phyloP scores from a whole-genome alignment of 768 basidiomycete genomes.

The Amanita exitialis region DNA sequence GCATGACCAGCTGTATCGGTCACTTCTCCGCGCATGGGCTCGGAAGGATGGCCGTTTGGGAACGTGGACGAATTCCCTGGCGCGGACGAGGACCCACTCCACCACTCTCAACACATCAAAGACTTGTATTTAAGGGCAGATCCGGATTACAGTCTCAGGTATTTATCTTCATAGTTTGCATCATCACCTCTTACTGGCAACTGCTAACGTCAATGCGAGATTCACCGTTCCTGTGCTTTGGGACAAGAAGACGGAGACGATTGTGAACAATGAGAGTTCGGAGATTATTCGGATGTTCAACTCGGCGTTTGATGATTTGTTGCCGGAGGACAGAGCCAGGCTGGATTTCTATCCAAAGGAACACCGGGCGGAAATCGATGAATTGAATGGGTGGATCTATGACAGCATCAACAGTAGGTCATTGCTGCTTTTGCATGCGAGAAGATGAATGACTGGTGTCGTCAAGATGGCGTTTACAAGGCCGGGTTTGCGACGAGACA shows the following conservation, averaged over 20 bases:
- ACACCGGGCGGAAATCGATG: slow-evolving; percentile 70
- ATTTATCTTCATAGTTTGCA: neutral
- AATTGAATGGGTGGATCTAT: slow-evolving; percentile 80
- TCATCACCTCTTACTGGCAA: too few species aligned
- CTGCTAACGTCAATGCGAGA: slow-evolving; percentile 19
- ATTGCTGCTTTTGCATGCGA: neutral
- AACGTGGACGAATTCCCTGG: slow-evolving; percentile 56
- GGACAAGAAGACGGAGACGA: slow-evolving; percentile 80
- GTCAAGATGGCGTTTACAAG: slow-evolving; percentile 76
- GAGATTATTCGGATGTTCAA: slow-evolving; percentile 97
- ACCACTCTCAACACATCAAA: slow-evolving; percentile 59
- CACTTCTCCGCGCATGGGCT: slow-evolving; percentile 83
- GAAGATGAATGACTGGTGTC: neutral
- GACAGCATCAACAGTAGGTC: slow-evolving; percentile 71
- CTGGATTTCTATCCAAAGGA: slow-evolving; percentile 74
- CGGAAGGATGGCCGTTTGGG: slow-evolving; percentile 83
- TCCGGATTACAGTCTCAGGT: slow-evolving; percentile 65
- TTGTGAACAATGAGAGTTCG: slow-evolving; percentile 93
- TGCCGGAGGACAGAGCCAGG: slow-evolving; percentile 54
- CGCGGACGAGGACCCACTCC: slow-evolving; percentile 68
- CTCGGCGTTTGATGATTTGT: slow-evolving; percentile 63
- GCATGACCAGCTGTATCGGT: slow-evolving; percentile 51
- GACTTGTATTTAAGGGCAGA: slow-evolving; percentile 79
- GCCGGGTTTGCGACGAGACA: slow-evolving; percentile 80
- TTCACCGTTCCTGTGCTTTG: slow-evolving; percentile 89